Evolutionary conservation across 163 green algal species (phyloP), one percentile per base, ranked within the genome.

Genomic region (Scenedesmus sp.): DNA sequence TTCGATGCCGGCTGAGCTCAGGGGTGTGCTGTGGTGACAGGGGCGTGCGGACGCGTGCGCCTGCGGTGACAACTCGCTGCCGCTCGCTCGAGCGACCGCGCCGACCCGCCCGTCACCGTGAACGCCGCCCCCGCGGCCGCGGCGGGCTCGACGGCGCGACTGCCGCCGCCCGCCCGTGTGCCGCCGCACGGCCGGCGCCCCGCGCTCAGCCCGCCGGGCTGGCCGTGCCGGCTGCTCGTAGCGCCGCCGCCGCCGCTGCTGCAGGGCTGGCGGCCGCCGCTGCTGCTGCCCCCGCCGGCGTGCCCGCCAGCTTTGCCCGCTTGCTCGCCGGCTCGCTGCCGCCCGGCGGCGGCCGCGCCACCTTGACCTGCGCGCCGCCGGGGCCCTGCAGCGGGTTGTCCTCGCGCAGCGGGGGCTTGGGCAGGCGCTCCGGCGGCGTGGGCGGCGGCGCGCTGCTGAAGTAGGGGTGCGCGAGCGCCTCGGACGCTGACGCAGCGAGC

Each of bases 401-500:
- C 51, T 82, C 75, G 9, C 75, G 45, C 14, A 76, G 53, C 10
- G 75, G 75, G 29, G 75, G 75, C 53, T 76, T 76, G 11, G 75
- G 75, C 56, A 82, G 63, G 28, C 48, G 63, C 18, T 44, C 44
- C 11, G 53, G 17, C 2, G 75, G 75, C 39, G 75, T 82, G 13
- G 75, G 63, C 20, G 63, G 26, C 44, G 75, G 75, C 14, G 63
- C 53, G 45, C 54, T 71, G 36, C 28, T 77, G 50, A 82, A 82
- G 53, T 82, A 82, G 17, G 83, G 78, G 77, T 91, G 86, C 10
- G 62, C 39, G 51, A 91, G 67, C 10, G 76, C 78, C 51, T 89
- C 63, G 10, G 73, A 51, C 45, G 83, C 63, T 56, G 73, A n/a
- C n/a, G n/a, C n/a, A n/a, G n/a, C n/a, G n/a, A n/a, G n/a, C n/a